phyloP scores from a whole-genome alignment of 2,329 filamentous ascomycete species.

The Dothideomycetes sp. region DNA sequence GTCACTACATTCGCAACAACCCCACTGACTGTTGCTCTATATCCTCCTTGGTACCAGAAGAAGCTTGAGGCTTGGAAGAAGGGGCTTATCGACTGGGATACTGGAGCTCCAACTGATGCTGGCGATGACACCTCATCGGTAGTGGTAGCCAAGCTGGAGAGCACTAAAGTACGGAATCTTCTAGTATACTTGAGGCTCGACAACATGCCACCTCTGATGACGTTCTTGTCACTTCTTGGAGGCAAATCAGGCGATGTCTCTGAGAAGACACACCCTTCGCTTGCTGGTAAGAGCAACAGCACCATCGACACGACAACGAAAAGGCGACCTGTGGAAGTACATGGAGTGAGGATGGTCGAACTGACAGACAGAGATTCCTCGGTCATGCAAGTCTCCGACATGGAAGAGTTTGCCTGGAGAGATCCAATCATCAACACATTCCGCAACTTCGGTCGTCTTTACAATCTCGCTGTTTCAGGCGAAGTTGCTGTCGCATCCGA shows the following conservation, averaged over 20 bases:
- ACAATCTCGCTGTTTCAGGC: slow-evolving; percentile 74
- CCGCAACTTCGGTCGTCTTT: slow-evolving; percentile 74
- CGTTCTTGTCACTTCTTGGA: slow-evolving; percentile 72
- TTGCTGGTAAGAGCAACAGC: slow-evolving; percentile 19
- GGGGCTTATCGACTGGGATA: slow-evolving; percentile 87
- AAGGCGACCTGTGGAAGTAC: slow-evolving; percentile 56
- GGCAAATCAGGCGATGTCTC: slow-evolving; percentile 35
- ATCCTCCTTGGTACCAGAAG: slow-evolving; percentile 67
- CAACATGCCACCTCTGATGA: slow-evolving; percentile 72
- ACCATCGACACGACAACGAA: slow-evolving; percentile 2
- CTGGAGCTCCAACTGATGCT: slow-evolving; percentile 34
- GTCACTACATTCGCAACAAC: slow-evolving; percentile 79
- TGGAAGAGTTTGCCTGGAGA: slow-evolving; percentile 53
- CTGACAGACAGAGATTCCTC: slow-evolving; percentile 88
- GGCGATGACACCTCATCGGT: slow-evolving; percentile 28
- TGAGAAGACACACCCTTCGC: slow-evolving; percentile 30
- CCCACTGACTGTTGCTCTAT: slow-evolving; percentile 62
- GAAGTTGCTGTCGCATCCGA: slow-evolving; percentile 73
- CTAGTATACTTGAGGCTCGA: slow-evolving; percentile 78
- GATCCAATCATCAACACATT: slow-evolving; percentile 91
- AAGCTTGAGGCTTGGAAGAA: slow-evolving; percentile 67
- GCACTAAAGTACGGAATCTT: slow-evolving; percentile 50
- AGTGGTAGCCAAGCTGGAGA: slow-evolving; percentile 39
- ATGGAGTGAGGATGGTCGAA: slow-evolving; percentile 77
- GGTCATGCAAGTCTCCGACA: slow-evolving; percentile 86